phyloP scores from a whole-genome alignment of 495 filamentous ascomycete genomes.

The Lasiosphaeria hispida region DNA sequence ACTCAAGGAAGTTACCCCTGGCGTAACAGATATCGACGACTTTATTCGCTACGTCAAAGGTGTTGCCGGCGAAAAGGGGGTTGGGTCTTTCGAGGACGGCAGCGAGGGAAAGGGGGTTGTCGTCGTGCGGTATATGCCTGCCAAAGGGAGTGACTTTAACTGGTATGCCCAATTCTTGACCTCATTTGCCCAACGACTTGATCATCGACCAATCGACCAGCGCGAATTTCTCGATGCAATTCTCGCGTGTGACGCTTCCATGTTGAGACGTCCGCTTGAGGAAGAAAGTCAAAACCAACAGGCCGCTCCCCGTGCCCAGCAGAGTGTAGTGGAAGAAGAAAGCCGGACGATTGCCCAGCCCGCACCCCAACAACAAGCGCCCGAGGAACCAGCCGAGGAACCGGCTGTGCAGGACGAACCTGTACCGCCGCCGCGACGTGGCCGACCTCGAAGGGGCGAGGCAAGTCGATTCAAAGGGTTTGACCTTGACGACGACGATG shows the following conservation, averaged over 20 bases:
- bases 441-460: conserved; percentile 38
- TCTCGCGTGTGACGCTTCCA: conserved; percentile 67
- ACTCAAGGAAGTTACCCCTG: conserved; percentile 57
- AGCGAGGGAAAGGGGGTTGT: conserved; percentile 68
- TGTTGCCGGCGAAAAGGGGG: conserved; percentile 68
- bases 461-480: conserved; percentile 76
- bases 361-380: conserved; percentile 5
- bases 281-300: conserved; percentile 27
- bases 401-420: conserved; percentile 11
- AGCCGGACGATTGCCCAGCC: conserved; percentile 32
- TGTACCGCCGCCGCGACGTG: conserved; percentile 22
- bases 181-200: conserved; percentile 63
- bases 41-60: conserved; percentile 75
- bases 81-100: conserved; percentile 59
- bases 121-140: conserved; percentile 69
- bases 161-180: conserved; percentile 71
- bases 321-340: conserved; percentile 11
- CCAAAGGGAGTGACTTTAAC: conserved; percentile 55
- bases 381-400: conserved; percentile 2
- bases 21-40: conserved; percentile 69
- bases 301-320: background rate
- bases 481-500: conserved; percentile 37
- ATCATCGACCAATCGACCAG: conserved; percentile 82
- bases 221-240: conserved; percentile 93
- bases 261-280: conserved; percentile 62